These are phyloP conservation scores for Suhomyces atakaporum DNA, from an alignment of 1,139 yeast species.

Conservation along the genomic window DNA sequence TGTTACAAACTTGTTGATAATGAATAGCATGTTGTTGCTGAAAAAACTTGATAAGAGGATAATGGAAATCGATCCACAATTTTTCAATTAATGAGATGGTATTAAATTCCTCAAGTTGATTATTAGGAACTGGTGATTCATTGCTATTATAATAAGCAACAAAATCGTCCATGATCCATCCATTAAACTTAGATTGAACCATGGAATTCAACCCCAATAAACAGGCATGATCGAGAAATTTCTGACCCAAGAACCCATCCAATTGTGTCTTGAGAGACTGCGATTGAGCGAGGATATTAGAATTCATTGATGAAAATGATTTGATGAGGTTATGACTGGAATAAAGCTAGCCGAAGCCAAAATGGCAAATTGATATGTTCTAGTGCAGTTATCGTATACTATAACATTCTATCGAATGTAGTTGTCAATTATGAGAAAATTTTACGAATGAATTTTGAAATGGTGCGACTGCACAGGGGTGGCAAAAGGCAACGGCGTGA, in stretches of 20 bases:
- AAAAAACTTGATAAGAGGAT: conserved; percentile 61
- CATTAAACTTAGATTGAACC: conserved; percentile 43
- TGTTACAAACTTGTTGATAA: conserved; percentile 18
- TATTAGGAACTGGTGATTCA: conserved; percentile 13
- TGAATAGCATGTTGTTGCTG: conserved; percentile 42
- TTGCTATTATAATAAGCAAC: conserved; percentile 22
- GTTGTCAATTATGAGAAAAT: conserved; percentile 1
- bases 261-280: conserved; percentile 30
- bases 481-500: not conserved
- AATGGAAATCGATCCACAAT: conserved; percentile 63
- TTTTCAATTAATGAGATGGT: conserved; percentile 44
- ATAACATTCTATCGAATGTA: conserved; percentile 7
- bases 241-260: conserved; percentile 29
- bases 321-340: not conserved
- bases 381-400: not conserved
- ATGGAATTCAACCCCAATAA: conserved; percentile 47
- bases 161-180: conserved; percentile 41
- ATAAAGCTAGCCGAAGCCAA: not conserved
- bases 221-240: conserved; percentile 45
- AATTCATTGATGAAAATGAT: no score
- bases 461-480: not conserved
- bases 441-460: conserved; percentile 4
- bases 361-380: not conserved
- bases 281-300: conserved; percentile 23
- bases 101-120: conserved; percentile 27